Base-by-base conservation (phyloP, 495 filamentous ascomycete genomes). In the Penicillium odoratum region DNA sequence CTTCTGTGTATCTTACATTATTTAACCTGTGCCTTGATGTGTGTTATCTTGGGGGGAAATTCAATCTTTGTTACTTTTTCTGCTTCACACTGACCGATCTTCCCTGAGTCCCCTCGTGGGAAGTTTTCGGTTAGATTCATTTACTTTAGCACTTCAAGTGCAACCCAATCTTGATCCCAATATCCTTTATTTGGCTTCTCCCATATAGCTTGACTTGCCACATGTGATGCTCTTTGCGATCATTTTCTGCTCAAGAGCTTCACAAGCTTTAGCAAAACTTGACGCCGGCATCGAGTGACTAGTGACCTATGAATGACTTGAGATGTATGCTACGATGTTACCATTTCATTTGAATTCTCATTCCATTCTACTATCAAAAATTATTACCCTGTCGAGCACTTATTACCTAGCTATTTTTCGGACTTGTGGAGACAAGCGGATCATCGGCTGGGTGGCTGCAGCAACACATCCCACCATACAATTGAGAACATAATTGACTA, bases 1-100 rank as follows among this genome's bases (percentile, higher is more conserved):
- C 59, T 70, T 73, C 71, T 69, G 59, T 77, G 74, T 77, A 77
- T 74, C 74, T 75, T 76, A 74, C 66, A 30, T 61, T 70, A 71
- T 58, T 71, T 57, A 54, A 64, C 57, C 63, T 61, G 60, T 72
- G 67, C 30, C 70, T 63, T 53, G 68, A 70, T 59, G 65, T 67
- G 67, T 64, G 66, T 57, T 55, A 53, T 62, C 38, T 58, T 63
- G 55, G 59, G 50, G 48, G 54, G 52, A 60, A 67, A 60, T 70
- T 59, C 67, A 61, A 57, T 65, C 62, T 64, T 62, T 64, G 69
- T 69, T 69, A 66, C 60, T 64, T 66, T 65, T 54, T 58, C 65
- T 65, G 58, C 50, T 59, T 52, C 43, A 54, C 48, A 53, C 48
- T 31, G 28, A 48, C 47, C 50, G 47, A 44, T 59, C 25, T 26